A percentile compares a stretch with the other conserved stretches of the same genome.
Conservation (phyloP, 371 early-diverging fungal genomes). For the Dichotomocladium elegans region DNA sequence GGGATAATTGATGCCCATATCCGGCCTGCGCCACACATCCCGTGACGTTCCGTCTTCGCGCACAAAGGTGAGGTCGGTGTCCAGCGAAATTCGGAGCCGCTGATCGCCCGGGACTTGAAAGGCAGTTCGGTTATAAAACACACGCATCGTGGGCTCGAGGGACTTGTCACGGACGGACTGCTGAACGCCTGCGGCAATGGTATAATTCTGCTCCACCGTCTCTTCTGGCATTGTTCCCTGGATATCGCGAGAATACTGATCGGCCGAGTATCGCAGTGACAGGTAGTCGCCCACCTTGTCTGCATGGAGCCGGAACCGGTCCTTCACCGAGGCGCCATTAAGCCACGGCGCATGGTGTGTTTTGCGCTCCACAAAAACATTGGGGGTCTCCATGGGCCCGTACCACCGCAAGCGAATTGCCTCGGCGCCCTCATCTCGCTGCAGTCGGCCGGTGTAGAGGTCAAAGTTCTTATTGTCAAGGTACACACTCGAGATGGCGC, state of each 20-base stretch:
- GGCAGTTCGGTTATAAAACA: constrained; percentile 97
- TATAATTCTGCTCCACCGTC: constrained; percentile 66
- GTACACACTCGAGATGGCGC: constrained; percentile 94
- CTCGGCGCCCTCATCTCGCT: constrained; percentile 91
- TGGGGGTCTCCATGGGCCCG: constrained; percentile 54
- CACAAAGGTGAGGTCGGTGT: constrained; percentile 96
- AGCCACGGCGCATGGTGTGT: constrained; percentile 96
- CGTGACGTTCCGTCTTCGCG: constrained; percentile 87
- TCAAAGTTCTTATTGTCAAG: constrained; percentile 92
- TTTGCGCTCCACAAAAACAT: constrained; percentile 97
- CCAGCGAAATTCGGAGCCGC: constrained; percentile 92
- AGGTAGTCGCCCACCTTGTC: constrained; percentile 85
- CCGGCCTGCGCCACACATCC: constrained; percentile 88
- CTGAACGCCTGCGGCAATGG: constrained; percentile 82
- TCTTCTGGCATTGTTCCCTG: constrained; percentile 66
- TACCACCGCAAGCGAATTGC: constrained; percentile 92
- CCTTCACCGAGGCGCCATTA: constrained; percentile 96
- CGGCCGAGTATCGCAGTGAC: constrained; percentile 76
- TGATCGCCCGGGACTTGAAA: constrained; percentile 99
- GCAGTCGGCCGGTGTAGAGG: constrained; percentile 88
- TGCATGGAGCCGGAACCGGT: constrained; percentile 90
- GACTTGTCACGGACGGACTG: constrained; percentile 70
- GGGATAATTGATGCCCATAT: constrained; percentile 85
- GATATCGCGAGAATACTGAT: constrained; percentile 72
- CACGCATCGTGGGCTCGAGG: constrained; percentile 86